Evolutionary conservation across 495 filamentous ascomycete species (phyloP), one percentile per base, ranked within the genome.

Genomic region (Xylaria longipes): DNA sequence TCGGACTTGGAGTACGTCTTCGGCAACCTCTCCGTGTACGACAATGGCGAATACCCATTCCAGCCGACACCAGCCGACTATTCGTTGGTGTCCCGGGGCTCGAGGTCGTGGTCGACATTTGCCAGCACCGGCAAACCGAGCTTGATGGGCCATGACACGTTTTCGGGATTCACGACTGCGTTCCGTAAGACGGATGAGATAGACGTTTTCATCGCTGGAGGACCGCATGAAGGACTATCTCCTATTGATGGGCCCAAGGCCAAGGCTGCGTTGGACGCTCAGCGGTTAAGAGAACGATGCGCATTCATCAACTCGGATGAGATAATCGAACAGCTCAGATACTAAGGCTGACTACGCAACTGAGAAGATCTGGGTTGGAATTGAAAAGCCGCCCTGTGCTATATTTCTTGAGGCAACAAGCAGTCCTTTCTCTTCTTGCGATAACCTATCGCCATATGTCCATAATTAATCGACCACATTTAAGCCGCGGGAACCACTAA

Each of bases 1-100:
- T 80, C 81, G 20, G 84, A 87, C 65, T 80, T 87, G 39, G 80
- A 84, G 9, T 86, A 87, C 73, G 66, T 84, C 27, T 79, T 82
- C 62, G 81, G 82, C 25, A 80, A 80, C 57, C 60, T 82, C 25
- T 74, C 70, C 1, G 64, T 69, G 35, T 82, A 69, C 68, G 73
- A 80, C 60, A 60, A 52, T 2, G 37, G 31, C 1, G 68, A 66
- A 8, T 70, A 67, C 17, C 57, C 69, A 5, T 78, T 79, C 57
- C 63, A 70, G 5, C 72, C 77, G 5, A 70, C 74, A 3, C 22
- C 61, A 5, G 61, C 68, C 35, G 80, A 82, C 60, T 76, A 79
- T 37, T 65, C 50, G 3, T 74, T 82, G 0, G 72, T 58, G 52
- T 65, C 63, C 17, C 72, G 76, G 12, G 73, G 76, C 37, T 74